phyloP scores from a whole-genome alignment of 148 eudicot species.

The Amaranthus cruentus region DNA sequence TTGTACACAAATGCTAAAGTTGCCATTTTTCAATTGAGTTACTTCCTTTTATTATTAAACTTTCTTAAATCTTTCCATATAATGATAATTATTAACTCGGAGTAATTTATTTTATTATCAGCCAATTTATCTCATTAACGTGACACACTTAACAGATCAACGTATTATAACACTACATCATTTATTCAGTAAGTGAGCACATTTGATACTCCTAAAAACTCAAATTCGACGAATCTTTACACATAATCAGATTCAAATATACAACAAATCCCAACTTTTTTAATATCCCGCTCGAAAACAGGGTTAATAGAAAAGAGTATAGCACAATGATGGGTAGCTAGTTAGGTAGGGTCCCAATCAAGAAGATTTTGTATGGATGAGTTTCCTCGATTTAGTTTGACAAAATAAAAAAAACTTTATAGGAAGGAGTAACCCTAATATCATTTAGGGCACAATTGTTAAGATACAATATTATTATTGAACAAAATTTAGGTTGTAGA shows the following conservation, averaged over 20 bases:
- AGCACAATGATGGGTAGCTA: not conserved
- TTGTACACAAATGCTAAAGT: too few relatives aligned
- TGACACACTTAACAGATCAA: too few relatives aligned
- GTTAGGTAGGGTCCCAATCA: constrained; percentile 35
- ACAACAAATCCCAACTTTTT: constrained; percentile 9
- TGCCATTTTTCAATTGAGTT: too few relatives aligned
- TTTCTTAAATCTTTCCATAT: too few relatives aligned
- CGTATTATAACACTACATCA: too few relatives aligned
- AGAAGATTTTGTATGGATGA: constrained; percentile 45
- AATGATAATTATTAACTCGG: too few relatives aligned
- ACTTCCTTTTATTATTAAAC: too few relatives aligned
- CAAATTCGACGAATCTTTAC: too few relatives aligned
- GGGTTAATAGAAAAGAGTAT: not conserved
- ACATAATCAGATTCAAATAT: not conserved
- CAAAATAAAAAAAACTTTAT: constrained; percentile 31
- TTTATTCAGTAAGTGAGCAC: too few relatives aligned
- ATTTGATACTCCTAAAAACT: too few relatives aligned
- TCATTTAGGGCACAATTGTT: constrained; percentile 27
- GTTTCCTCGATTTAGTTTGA: constrained; percentile 49
- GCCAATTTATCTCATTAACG: too few relatives aligned
- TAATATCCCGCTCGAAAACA: not conserved
- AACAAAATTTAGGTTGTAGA: constrained; percentile 31
- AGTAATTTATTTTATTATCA: too few relatives aligned
- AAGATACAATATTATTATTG: not conserved
- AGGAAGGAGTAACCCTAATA: constrained; percentile 34